A percentile compares a stretch with the other conserved stretches of the same genome.
phyloP scores from a whole-genome alignment of 306 rosid genomes.

The Corylus avellana region DNA sequence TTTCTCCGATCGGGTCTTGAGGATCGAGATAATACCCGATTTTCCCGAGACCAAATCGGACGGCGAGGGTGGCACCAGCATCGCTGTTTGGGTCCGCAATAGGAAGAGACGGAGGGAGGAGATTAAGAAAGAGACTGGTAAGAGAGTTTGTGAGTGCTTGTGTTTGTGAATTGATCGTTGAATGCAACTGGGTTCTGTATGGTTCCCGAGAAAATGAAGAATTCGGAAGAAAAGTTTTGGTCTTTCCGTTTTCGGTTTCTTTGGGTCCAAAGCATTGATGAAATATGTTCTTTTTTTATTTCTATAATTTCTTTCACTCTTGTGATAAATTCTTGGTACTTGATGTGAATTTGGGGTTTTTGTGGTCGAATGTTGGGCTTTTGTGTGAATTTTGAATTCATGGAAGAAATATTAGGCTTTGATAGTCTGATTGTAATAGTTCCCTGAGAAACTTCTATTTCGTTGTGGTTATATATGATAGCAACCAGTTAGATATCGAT shows the following conservation, averaged over 20 bases:
- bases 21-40: slow-evolving; percentile 43
- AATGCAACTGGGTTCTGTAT: neutral
- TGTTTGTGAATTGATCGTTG: neutral
- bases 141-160: neutral
- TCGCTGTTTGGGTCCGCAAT: slow-evolving; percentile 34
- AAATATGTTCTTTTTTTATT: too few relatives aligned
- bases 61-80: slow-evolving; percentile 14
- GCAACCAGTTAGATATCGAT: neutral
- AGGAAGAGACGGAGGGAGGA: slow-evolving; percentile 49
- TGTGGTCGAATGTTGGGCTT: neutral
- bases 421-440: neutral
- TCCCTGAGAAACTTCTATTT: neutral
- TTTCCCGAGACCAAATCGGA: slow-evolving; percentile 19
- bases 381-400: neutral
- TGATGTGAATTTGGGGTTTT: too few relatives aligned
- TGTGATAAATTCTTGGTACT: too few relatives aligned
- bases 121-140: slow-evolving; percentile 28
- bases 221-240: neutral
- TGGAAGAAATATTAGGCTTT: neutral
- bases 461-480: neutral
- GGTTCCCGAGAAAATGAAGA: neutral
- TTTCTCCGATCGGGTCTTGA: slow-evolving; percentile 50
- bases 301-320: too few relatives aligned
- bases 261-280: too few relatives aligned
- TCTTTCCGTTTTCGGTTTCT: neutral